Evolutionary conservation across 768 basidiomycete species (phyloP).

Genomic region (Tricholoma furcatifolium): DNA sequence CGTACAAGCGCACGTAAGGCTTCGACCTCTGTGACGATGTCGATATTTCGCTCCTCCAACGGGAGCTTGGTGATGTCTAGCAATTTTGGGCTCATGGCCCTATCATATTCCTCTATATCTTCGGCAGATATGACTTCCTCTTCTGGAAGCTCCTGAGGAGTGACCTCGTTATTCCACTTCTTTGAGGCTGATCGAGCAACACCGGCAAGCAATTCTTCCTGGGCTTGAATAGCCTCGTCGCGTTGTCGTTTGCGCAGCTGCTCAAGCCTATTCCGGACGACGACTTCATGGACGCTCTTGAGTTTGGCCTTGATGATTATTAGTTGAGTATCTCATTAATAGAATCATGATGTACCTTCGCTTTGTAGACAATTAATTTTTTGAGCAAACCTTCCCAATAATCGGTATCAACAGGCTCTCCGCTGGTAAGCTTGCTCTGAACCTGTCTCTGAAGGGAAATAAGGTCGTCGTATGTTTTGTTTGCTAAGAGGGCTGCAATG

Average conservation of each 20-base stretch:
- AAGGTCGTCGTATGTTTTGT: constrained; percentile 86
- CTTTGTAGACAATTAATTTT: constrained; percentile 94
- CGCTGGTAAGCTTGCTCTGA: constrained; percentile 83
- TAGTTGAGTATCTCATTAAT: not conserved
- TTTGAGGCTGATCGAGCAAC: constrained; percentile 61
- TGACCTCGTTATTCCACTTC: constrained; percentile 34
- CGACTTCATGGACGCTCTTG: constrained; percentile 90
- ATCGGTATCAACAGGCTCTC: constrained; percentile 94
- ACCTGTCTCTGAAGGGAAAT: constrained; percentile 80
- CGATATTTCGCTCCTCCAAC: constrained; percentile 78
- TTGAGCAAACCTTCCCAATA: constrained; percentile 96
- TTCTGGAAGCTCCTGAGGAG: constrained; percentile 29
- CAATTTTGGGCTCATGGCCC: constrained; percentile 82
- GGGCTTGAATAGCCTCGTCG: constrained; percentile 92
- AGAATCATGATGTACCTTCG: constrained; percentile 60
- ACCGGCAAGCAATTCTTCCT: constrained; percentile 84
- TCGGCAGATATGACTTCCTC: constrained; percentile 44
- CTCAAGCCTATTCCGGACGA: constrained; percentile 93
- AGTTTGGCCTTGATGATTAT: constrained; percentile 70
- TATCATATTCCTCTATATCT: constrained; percentile 76
- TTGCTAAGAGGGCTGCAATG: constrained; percentile 75
- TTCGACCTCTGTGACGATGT: constrained; percentile 69
- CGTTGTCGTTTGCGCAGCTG: constrained; percentile 94
- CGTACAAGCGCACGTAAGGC: constrained; percentile 66
- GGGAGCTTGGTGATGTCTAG: constrained; percentile 69